Percentiles rank a stretch among this genome's conserved stretches.
phyloP scores from a whole-genome alignment of 305 asterid genomes.

The Fraxinus paxiana region DNA sequence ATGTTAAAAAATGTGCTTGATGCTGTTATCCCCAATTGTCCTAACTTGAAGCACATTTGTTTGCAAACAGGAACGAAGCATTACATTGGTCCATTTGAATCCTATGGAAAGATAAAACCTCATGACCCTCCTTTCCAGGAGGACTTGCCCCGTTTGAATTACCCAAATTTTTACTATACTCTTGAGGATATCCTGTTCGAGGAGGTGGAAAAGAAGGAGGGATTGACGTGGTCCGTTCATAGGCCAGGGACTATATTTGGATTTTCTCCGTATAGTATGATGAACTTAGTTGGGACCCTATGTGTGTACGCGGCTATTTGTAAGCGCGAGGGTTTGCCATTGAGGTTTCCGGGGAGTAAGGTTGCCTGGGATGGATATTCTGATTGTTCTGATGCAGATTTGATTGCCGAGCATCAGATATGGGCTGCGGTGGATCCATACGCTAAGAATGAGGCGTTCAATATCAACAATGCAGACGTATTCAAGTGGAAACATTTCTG shows the following conservation, averaged over 20 bases:
- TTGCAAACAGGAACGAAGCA: conserved; percentile 18
- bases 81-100: conserved; percentile 20
- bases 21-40: not conserved
- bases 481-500: conserved; percentile 18
- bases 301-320: conserved; percentile 9
- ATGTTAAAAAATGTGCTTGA: conserved; percentile 17
- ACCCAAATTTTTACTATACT: conserved; percentile 19
- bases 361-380: conserved; percentile 23
- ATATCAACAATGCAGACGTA: conserved; percentile 21
- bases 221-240: conserved; percentile 16
- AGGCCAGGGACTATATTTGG: conserved; percentile 16
- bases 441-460: conserved; percentile 24
- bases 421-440: conserved; percentile 23
- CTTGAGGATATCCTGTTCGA: conserved; percentile 10
- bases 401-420: conserved; percentile 24
- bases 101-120: not conserved
- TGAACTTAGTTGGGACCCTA: not conserved
- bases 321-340: conserved; percentile 2
- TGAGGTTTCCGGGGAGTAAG: conserved; percentile 18
- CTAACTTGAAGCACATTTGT: conserved; percentile 2
- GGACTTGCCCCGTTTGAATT: conserved; percentile 5
- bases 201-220: not conserved
- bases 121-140: conserved; percentile 19
- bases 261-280: not conserved
- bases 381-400: conserved; percentile 14